These are phyloP conservation scores for Juglanconis sp. DNA, from an alignment of 2,329 filamentous ascomycete genomes.

Conservation along the genomic window DNA sequence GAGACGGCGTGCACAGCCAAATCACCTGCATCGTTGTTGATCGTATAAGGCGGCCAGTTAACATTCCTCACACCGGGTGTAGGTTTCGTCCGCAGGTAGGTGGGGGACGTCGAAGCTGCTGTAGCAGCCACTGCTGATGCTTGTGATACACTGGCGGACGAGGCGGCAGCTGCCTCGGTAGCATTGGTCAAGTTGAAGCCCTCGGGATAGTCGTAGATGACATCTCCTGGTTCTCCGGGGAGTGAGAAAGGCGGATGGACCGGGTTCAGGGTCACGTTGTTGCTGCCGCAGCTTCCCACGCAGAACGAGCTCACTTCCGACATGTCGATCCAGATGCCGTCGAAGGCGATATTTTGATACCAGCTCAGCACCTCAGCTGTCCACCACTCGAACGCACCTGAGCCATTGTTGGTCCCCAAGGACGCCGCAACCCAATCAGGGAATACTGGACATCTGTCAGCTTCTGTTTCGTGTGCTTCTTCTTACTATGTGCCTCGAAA, in stretches of 20 bases:
- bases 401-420: slow-evolving; percentile 46
- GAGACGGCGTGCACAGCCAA: slow-evolving; percentile 70
- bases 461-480: too few species aligned
- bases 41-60: slow-evolving; percentile 71
- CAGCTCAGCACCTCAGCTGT: slow-evolving; percentile 56
- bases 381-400: slow-evolving; percentile 68
- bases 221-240: slow-evolving; percentile 60
- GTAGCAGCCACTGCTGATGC: slow-evolving; percentile 27
- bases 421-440: slow-evolving; percentile 67
- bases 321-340: slow-evolving; percentile 58
- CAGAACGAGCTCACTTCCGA: slow-evolving; percentile 63
- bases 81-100: slow-evolving; percentile 57
- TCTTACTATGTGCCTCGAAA: too few species aligned
- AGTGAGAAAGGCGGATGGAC: slow-evolving; percentile 64
- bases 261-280: slow-evolving; percentile 63
- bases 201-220: slow-evolving; percentile 63
- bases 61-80: slow-evolving; percentile 64
- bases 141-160: slow-evolving; percentile 44
- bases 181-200: slow-evolving; percentile 66
- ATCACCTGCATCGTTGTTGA: slow-evolving; percentile 71
- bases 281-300: slow-evolving; percentile 67
- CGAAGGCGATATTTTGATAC: slow-evolving; percentile 49
- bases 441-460: slow-evolving; percentile 43
- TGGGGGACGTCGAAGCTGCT: slow-evolving; percentile 26
- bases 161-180: slow-evolving; percentile 62